Evolutionary conservation across 805 yeast species (phyloP), one percentile per base, ranked within the genome.

Genomic region (Wickerhamomyces kurtzmanii): DNA sequence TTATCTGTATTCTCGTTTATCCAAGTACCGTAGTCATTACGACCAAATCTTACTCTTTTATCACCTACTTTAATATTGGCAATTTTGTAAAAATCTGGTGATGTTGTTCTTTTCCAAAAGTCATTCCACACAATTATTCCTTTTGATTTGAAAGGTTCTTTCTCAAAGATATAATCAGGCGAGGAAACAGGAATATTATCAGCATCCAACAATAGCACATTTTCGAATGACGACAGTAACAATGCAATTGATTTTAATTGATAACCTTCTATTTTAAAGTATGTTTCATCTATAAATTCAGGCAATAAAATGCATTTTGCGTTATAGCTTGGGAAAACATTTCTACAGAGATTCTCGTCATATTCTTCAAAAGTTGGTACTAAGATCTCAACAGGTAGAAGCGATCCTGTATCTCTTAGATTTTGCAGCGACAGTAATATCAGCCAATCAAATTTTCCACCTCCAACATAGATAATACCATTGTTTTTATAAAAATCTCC

Each of bases 41-140:
- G 49, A 40, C 65, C 38, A 50, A 38, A 9, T 48, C 66, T 22
- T 36, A 50, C 56, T 26, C 39, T 51, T 29, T 29, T 47, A 31
- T 22, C 42, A 17, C 68, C 64, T 1, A 71, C 49, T 26, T 49
- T 33, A 9, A 71, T 54, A 7, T 71, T 78, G 0, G 81, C 81
- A 34, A 83, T 70, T 14, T 71, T 68, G 49, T 77, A 83, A 40
- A 65, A 76, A 22, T 53, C 52, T 3, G 93, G 91, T 3, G 78
- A 68, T 3, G 85, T 79, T 4, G 85, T 71, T 37, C 93, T 64
- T 45, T 75, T 68, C 94, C 94, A 83, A 50, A 71, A 82, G 49
- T 83, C 94, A 2, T 91, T 89, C 87, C 91, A 83, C 11, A 71
- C 44, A 16, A 74, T 50, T 49, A 70, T 51, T 33, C 75, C 69